Percentiles rank a stretch among this genome's conserved stretches.
Evolutionary conservation across 305 asterid genomes (phyloP).

Genomic region (Vinca major): DNA sequence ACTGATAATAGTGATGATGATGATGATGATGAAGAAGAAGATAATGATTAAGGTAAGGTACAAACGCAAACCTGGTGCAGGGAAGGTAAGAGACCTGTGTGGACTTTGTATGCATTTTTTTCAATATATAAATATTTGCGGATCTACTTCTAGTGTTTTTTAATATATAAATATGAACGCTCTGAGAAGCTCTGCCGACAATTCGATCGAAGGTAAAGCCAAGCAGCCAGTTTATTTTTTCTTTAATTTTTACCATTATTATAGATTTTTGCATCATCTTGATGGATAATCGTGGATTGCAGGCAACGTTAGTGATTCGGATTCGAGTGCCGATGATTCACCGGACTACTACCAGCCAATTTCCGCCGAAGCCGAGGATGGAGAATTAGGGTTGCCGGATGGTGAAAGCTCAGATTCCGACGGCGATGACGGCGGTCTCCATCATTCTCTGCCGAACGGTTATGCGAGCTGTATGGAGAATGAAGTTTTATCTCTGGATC

Average conservation of each 20-base stretch:
- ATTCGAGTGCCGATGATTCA: conserved; percentile 48
- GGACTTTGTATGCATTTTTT: too few species aligned
- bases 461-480: conserved; percentile 30
- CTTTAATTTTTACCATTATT: neutral
- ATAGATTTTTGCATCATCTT: neutral
- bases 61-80: too few species aligned
- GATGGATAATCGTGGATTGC: neutral
- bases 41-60: too few species aligned
- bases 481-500: conserved; percentile 53
- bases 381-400: conserved; percentile 28
- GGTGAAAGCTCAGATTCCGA: conserved; percentile 19
- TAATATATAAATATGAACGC: too few species aligned
- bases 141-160: too few species aligned
- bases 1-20: too few species aligned
- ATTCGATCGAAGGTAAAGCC: conserved; percentile 15
- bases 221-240: neutral
- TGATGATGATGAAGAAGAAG: too few species aligned
- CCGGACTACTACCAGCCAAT: conserved; percentile 70
- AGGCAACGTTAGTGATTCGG: conserved; percentile 56
- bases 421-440: conserved; percentile 21
- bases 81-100: too few species aligned
- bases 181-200: conserved; percentile 3
- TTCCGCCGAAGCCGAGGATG: conserved; percentile 32
- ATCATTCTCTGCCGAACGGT: conserved; percentile 43
- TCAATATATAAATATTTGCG: too few species aligned